Evolutionary conservation across 2,329 filamentous ascomycete species (phyloP), one percentile per base, ranked within the genome.

Genomic region (Talaromyces pinophilus): DNA sequence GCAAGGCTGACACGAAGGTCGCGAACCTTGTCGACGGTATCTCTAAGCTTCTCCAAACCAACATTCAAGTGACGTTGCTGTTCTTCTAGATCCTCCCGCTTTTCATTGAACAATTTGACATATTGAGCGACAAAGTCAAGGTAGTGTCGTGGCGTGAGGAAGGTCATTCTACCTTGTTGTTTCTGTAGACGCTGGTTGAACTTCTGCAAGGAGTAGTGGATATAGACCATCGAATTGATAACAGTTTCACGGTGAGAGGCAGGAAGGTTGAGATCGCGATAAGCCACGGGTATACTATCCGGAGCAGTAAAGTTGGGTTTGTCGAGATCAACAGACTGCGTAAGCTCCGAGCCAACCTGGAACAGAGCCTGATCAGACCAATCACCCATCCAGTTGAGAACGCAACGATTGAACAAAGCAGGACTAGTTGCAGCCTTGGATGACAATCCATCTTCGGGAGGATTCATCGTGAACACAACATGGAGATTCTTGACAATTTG

Each of bases 391-490:
- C 95, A 99, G 81, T 99, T 99, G 72, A 99, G 89, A 59, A 99
- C 95, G 76, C 95, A 99, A 85, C 95, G 90, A 83, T 99, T 99
- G 90, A 99, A 99, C 74, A 99, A 82, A 48, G 95, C 95, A 67
- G 95, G 95, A 86, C 93, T 97, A 2, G 96, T 99, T 33, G 95
- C 96, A 65, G 95, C 95, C 82, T 97, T 98, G 38, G 93, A 97
- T 1, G 92, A 95, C 8, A 99, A 82, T 0, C 95, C 94, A 72
- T 95, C 95, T 75, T 97, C 92, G 0, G 95, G 96, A 15, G 95
- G 95, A 79, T 99, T 99, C 95, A 99, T 99, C 2, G 95, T 99
- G 79, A 99, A 99, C 25, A 99, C 95, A 59, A 99, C 95, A 74
- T 99, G 95, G 48, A 99, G 82, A 75, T 99, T 99, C 83, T 97